Percentiles rank a stretch among this genome's conserved stretches.
Evolutionary conservation across 176 grass and related monocot species (phyloP).

Genomic region (sorghum (Sorghum bicolor)): DNA sequence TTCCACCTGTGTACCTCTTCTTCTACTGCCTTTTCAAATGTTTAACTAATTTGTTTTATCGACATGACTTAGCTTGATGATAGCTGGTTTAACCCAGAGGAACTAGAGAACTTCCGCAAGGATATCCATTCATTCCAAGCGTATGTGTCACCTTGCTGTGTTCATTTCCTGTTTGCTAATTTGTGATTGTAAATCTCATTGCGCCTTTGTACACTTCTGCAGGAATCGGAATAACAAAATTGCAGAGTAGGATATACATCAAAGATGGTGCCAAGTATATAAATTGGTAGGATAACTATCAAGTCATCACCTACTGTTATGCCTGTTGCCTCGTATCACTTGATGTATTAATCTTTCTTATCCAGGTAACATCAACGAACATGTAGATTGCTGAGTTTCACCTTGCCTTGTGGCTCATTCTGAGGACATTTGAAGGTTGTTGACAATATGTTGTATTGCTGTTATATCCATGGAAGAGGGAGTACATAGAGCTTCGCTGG

Average conservation of each 20-base stretch:
- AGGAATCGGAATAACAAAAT: constrained; percentile 24
- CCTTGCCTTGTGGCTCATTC: constrained; percentile 11
- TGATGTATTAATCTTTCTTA: constrained; percentile 1
- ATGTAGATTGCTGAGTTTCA: constrained; percentile 3
- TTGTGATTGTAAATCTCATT: constrained; percentile 16
- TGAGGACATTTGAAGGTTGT: constrained; percentile 18
- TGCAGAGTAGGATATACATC: constrained; percentile 17
- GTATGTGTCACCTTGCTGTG: constrained; percentile 31
- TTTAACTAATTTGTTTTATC: constrained; percentile 15
- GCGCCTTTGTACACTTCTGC: neutral
- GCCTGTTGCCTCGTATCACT: neutral
- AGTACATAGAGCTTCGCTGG: neutral
- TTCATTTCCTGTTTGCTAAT: constrained; percentile 10
- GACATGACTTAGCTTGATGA: constrained; percentile 42
- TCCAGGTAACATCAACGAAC: neutral
- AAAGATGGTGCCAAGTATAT: constrained; percentile 16
- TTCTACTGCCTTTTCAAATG: neutral
- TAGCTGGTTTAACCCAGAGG: constrained; percentile 57
- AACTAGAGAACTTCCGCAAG: constrained; percentile 58
- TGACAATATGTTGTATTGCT: constrained; percentile 22
- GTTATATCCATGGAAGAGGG: constrained; percentile 7
- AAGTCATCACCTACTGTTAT: neutral
- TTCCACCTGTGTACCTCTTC: constrained; percentile 16
- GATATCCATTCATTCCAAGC: constrained; percentile 51
- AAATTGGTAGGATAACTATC: neutral